Conservation (phyloP, 331 rosid genomes). For the Rosa hybrid region DNA sequence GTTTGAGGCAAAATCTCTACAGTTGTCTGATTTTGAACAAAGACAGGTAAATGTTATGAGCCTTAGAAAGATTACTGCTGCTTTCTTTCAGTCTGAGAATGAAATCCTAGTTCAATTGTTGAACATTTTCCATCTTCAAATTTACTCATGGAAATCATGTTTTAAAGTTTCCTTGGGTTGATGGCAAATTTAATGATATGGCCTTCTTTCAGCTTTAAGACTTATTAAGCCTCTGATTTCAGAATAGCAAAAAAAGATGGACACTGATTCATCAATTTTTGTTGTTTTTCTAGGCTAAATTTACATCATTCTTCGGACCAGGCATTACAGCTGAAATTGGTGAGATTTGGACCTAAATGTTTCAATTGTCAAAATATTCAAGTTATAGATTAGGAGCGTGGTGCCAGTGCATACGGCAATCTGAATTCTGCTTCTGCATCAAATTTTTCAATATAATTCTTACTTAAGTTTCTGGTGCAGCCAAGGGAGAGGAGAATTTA, state of each 20-base stretch:
- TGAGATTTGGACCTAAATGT: conserved; percentile 36
- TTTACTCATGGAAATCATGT: conserved; percentile 11
- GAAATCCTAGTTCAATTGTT: not conserved
- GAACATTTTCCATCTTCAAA: not conserved
- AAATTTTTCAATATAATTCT: not conserved
- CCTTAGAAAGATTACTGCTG: not conserved
- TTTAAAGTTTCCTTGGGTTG: not conserved
- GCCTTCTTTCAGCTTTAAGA: not conserved
- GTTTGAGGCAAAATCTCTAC: conserved; percentile 79
- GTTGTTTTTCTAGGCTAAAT: conserved; percentile 60
- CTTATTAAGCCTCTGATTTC: not conserved
- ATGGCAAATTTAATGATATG: not conserved
- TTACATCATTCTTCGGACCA: conserved; percentile 94
- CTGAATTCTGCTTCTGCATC: not conserved
- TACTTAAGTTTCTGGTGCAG: conserved; percentile 46
- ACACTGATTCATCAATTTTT: conserved; percentile 21
- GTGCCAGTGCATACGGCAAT: conserved; percentile 5
- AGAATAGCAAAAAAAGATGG: conserved; percentile 8
- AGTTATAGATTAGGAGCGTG: not conserved
- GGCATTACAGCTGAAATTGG: conserved; percentile 90
- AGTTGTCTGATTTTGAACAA: conserved; percentile 77
- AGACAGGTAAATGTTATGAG: conserved; percentile 60
- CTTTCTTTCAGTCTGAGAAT: not conserved
- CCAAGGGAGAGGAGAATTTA: conserved; percentile 58
- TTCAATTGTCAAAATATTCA: conserved; percentile 2